Percentiles rank a stretch among this genome's conserved stretches.
phyloP scores from a whole-genome alignment of 441 rosid species.

The Erodium moschatum region DNA sequence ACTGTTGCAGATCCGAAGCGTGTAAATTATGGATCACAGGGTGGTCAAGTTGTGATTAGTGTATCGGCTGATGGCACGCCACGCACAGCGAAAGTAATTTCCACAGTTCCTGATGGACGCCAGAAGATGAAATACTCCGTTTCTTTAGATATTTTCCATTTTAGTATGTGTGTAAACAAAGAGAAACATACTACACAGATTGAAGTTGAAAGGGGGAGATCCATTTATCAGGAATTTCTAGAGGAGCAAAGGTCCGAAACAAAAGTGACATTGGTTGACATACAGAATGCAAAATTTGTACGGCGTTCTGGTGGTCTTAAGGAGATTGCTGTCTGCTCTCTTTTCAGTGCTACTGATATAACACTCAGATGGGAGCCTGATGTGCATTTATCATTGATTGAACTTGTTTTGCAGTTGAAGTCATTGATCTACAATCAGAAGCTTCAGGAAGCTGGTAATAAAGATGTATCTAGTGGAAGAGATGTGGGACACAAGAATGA shows the following conservation, averaged over 20 bases:
- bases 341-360: conserved; percentile 91
- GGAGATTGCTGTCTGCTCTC: conserved; percentile 83
- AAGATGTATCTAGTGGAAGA: conserved; percentile 33
- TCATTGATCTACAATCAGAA: conserved; percentile 51
- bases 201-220: conserved; percentile 87
- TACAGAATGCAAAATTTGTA: conserved; percentile 86
- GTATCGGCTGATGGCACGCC: conserved; percentile 70
- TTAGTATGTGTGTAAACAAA: conserved; percentile 67
- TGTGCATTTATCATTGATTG: conserved; percentile 66
- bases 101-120: conserved; percentile 49
- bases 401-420: conserved; percentile 64
- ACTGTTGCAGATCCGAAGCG: conserved; percentile 82
- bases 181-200: conserved; percentile 84
- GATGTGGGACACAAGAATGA: conserved; percentile 45
- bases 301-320: conserved; percentile 88
- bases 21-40: conserved; percentile 98
- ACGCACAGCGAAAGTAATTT: conserved; percentile 62
- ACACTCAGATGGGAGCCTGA: conserved; percentile 95
- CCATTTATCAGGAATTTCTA: conserved; percentile 66
- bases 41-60: conserved; percentile 64
- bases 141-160: conserved; percentile 71
- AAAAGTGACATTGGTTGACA: conserved; percentile 62
- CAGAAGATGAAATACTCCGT: conserved; percentile 63
- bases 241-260: conserved; percentile 48
- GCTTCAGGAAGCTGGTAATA: conserved; percentile 41